Percentiles rank a stretch among this genome's conserved stretches.
phyloP scores from a whole-genome alignment of 1,284 basidiomycete species.

The Crucibulum cyathiforme region DNA sequence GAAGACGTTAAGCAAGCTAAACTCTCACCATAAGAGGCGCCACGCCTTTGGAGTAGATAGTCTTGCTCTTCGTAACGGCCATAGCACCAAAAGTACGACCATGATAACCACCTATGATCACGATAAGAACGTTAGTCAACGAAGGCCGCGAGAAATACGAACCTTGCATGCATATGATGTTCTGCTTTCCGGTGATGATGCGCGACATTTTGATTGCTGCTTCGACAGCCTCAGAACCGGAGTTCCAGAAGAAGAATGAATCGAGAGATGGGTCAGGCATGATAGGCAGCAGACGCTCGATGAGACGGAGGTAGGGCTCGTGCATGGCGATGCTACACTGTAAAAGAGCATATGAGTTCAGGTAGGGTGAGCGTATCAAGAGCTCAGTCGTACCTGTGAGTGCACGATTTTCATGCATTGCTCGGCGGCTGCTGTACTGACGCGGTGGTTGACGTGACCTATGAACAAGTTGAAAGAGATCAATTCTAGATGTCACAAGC shows the following conservation, averaged over 20 bases:
- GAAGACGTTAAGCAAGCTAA: not conserved
- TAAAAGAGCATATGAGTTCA: conserved; percentile 3
- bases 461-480: not conserved
- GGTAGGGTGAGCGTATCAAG: not conserved
- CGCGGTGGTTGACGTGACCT: conserved; percentile 89
- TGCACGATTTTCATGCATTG: conserved; percentile 87
- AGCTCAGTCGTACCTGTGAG: conserved; percentile 55
- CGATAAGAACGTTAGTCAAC: not conserved
- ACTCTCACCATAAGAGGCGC: conserved; percentile 79
- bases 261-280: conserved; percentile 90
- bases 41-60: conserved; percentile 82
- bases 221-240: conserved; percentile 91
- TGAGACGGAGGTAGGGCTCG: conserved; percentile 77
- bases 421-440: conserved; percentile 85
- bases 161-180: conserved; percentile 92
- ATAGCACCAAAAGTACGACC: conserved; percentile 89
- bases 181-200: conserved; percentile 77
- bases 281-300: conserved; percentile 78
- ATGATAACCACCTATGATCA: conserved; percentile 73
- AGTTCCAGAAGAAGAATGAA: conserved; percentile 97
- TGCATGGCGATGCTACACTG: conserved; percentile 84
- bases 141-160: conserved; percentile 7
- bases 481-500: not conserved
- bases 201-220: conserved; percentile 85
- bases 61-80: conserved; percentile 91